phyloP scores from a whole-genome alignment of 805 yeast species.

The Torulaspora quercuum region DNA sequence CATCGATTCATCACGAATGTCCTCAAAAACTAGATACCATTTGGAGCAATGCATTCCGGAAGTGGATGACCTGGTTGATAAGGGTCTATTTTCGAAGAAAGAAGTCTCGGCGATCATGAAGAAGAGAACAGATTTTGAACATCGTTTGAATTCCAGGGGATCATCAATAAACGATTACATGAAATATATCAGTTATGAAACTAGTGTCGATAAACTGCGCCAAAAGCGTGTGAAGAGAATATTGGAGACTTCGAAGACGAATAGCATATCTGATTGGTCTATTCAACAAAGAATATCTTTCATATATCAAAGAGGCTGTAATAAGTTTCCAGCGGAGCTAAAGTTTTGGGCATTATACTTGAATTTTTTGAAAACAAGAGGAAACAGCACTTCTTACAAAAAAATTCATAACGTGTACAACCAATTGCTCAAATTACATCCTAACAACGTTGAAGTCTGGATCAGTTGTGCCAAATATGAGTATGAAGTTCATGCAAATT shows the following conservation, averaged over 20 bases:
- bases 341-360: constrained; percentile 77
- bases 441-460: constrained; percentile 90
- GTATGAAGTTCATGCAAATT: constrained; percentile 81
- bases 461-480: constrained; percentile 92
- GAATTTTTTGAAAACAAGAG: constrained; percentile 55
- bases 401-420: constrained; percentile 74
- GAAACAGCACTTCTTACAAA: constrained; percentile 57
- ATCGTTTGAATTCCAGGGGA: constrained; percentile 79
- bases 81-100: constrained; percentile 74
- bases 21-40: constrained; percentile 54
- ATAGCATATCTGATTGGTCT: constrained; percentile 82
- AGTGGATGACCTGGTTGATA: constrained; percentile 77
- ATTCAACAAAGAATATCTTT: constrained; percentile 76
- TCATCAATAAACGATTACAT: constrained; percentile 73
- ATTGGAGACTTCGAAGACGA: constrained; percentile 51
- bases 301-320: constrained; percentile 78
- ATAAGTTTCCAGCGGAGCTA: constrained; percentile 72
- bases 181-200: constrained; percentile 76
- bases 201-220: constrained; percentile 72
- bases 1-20: constrained; percentile 34
- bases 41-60: constrained; percentile 81
- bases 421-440: constrained; percentile 77
- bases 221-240: constrained; percentile 65
- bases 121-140: constrained; percentile 93
- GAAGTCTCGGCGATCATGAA: constrained; percentile 86